These are phyloP conservation scores for Gremmenia infestans DNA, from an alignment of 2,329 filamentous ascomycete species.

Conservation along the genomic window DNA sequence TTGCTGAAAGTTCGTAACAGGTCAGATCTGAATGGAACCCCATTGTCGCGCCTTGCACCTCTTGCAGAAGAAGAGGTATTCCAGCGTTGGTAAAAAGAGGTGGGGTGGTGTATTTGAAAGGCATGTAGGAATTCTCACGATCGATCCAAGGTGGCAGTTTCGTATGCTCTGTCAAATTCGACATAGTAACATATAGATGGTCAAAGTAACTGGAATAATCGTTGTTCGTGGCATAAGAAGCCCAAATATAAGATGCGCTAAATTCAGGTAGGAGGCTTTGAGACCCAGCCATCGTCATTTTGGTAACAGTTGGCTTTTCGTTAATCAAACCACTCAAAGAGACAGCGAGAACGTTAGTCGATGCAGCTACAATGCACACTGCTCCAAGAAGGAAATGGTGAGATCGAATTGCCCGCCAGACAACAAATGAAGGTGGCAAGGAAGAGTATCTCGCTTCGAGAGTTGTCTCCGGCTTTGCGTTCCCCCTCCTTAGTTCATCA, in stretches of 20 bases:
- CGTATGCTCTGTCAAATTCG: too few species aligned
- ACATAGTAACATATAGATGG: too few species aligned
- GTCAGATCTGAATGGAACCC: too few species aligned
- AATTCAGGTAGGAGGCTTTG: background rate
- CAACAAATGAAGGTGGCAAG: conserved; percentile 47
- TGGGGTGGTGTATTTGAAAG: too few species aligned
- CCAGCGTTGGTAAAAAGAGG: too few species aligned
- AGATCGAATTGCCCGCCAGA: conserved; percentile 41
- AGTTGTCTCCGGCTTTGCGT: conserved; percentile 34
- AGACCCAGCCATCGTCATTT: conserved; percentile 5
- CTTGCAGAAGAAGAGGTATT: too few species aligned
- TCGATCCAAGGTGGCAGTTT: too few species aligned
- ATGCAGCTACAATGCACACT: conserved; percentile 43
- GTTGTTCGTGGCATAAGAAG: too few species aligned
- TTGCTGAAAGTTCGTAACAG: background rate
- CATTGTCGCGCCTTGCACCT: too few species aligned
- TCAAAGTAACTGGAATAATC: too few species aligned
- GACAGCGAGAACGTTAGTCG: conserved; percentile 50
- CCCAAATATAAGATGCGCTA: too few species aligned
- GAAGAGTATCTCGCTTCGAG: conserved; percentile 46
- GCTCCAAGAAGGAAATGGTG: conserved; percentile 42
- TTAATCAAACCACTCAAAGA: conserved; percentile 47
- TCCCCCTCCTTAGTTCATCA: conserved; percentile 41
- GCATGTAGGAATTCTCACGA: too few species aligned
- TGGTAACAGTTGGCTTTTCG: conserved; percentile 23